These are phyloP conservation scores for Aspergillus sparsus DNA, from an alignment of 495 filamentous ascomycete genomes.

Conservation along the genomic window DNA sequence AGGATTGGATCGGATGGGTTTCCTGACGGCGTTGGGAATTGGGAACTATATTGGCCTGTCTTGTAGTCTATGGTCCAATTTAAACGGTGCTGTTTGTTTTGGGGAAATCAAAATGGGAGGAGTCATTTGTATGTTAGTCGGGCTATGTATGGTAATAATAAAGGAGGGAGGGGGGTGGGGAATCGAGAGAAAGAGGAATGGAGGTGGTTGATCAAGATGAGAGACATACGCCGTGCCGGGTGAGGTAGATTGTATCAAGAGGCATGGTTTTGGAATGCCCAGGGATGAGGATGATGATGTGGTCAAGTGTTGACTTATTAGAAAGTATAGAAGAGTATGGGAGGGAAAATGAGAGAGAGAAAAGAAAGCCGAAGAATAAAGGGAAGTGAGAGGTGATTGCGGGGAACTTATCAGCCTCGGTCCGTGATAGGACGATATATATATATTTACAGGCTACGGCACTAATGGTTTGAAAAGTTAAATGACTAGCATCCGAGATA, in stretches of 20 bases:
- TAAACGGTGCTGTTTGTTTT: constrained; percentile 70
- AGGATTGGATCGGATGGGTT: constrained; percentile 86
- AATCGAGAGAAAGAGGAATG: not conserved
- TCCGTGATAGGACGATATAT: constrained; percentile 5
- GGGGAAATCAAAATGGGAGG: constrained; percentile 21
- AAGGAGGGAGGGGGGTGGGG: too few species aligned
- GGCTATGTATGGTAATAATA: too few species aligned
- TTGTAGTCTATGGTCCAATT: constrained; percentile 80
- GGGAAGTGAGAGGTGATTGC: constrained; percentile 1
- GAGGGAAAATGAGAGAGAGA: not conserved
- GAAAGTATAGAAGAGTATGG: not conserved
- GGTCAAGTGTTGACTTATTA: not conserved
- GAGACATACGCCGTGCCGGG: constrained; percentile 76
- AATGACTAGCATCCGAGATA: too few species aligned
- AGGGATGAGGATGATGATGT: too few species aligned
- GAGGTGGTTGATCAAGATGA: not conserved
- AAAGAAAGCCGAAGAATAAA: not conserved
- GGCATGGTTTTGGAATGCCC: constrained; percentile 33
- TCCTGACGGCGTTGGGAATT: constrained; percentile 75
- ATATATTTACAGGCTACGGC: too few species aligned
- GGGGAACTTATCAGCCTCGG: constrained; percentile 6
- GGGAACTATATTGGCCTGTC: constrained; percentile 70
- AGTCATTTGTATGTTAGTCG: not conserved
- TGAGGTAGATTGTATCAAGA: constrained; percentile 81
- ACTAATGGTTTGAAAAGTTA: too few species aligned